Evolutionary conservation across 257 asterid species (phyloP), one percentile per base, ranked within the genome.

Genomic region (Primulina tabacum): DNA sequence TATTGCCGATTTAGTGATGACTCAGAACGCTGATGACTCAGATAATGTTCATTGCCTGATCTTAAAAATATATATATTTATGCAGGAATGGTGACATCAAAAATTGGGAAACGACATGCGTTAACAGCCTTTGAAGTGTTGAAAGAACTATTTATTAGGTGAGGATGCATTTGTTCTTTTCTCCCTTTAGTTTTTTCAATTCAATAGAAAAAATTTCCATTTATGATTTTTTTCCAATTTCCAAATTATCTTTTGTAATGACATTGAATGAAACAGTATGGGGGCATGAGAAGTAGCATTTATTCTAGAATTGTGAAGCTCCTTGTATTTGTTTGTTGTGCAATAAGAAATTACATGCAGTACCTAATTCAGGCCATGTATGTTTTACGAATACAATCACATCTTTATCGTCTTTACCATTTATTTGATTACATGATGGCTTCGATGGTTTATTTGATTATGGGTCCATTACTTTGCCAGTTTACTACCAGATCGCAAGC

Each of bases 81-180:
- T 80, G 87, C 89, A 91, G 99, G 97, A 75, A 89, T 94, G 99
- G 97, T 94, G 76, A 85, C 91, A 61, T 83, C 97, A 17, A 94
- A 91, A 84, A 86, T 94, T 57, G 99, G 99, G 65, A 94, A 94
- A 71, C 91, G 97, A 60, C 99, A 94, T 81, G 90, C 97, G 17
- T 83, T 94, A 81, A 73, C 93, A 8, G 97, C 96, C 64, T 91
- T 89, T 86, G 97, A 88, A 77, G 92, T 92, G 32, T 76, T 94
- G 77, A 89, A 89, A 82, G 99, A 94, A 81, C 89, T 88, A 74
- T 86, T 94, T 71, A 68, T 88, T 29, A 94, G 86, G 99, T 89
- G 66, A 84, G 90, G 7, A 62, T 2, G 8, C 70, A 8, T 26
- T 29, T 9, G 50, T 73, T 38, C 18, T 20, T 67, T 73, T 71